A percentile compares a stretch with the other conserved stretches of the same genome.
Conservation (phyloP, 1,284 basidiomycete genomes). For the Marasmius fiardii region DNA sequence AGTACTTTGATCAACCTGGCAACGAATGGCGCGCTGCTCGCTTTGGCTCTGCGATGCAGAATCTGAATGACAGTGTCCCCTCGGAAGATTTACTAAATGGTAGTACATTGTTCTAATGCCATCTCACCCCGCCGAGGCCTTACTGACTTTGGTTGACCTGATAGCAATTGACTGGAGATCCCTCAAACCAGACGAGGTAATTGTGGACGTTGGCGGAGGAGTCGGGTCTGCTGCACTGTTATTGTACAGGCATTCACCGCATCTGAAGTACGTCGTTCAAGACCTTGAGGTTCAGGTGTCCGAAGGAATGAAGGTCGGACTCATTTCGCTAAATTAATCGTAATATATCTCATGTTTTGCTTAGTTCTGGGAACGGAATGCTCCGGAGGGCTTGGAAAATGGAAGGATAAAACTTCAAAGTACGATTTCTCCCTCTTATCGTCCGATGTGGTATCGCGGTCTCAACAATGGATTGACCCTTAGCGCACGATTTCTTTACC, state of each 20-base stretch:
- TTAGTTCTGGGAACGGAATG: conserved; percentile 24
- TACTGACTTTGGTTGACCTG: not conserved
- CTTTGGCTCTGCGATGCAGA: conserved; percentile 22
- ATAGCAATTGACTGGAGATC: conserved; percentile 15
- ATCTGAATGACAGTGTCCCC: conserved; percentile 17
- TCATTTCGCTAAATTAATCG: not conserved
- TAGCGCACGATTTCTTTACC: conserved; percentile 31
- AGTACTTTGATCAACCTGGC: conserved; percentile 20
- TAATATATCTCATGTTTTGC: not conserved
- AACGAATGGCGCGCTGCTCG: conserved; percentile 17
- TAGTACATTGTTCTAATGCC: not conserved
- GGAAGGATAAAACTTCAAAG: conserved; percentile 24
- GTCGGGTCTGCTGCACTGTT: conserved; percentile 20
- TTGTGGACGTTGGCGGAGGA: conserved; percentile 26
- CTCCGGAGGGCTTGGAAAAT: conserved; percentile 19
- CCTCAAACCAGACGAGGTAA: conserved; percentile 16
- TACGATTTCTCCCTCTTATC: not conserved
- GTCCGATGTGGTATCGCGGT: too few species aligned
- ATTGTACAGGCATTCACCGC: conserved; percentile 19
- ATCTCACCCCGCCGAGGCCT: not conserved
- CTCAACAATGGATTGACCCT: not conserved
- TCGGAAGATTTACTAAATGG: conserved; percentile 16
- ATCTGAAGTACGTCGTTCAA: conserved; percentile 24
- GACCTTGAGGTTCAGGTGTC: conserved; percentile 24
- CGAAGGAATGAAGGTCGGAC: conserved; percentile 18